phyloP scores from a whole-genome alignment of 148 eudicot genomes.

The Polygonum maritimum region DNA sequence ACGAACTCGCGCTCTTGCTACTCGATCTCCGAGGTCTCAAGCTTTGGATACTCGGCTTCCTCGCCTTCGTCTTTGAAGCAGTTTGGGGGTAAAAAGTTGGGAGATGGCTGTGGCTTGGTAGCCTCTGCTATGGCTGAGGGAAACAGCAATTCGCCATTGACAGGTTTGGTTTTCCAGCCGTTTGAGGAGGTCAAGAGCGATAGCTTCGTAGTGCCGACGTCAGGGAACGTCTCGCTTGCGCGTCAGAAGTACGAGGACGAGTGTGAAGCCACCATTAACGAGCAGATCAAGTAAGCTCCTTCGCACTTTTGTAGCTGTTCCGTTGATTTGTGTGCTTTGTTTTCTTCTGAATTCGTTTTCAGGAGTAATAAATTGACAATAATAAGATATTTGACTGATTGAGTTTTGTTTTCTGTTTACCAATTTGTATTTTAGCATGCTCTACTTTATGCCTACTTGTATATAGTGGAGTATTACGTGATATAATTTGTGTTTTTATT shows the following conservation, averaged over 20 bases:
- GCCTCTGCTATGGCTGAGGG: slow-evolving; percentile 15
- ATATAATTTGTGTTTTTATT: not conserved
- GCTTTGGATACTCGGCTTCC: not conserved
- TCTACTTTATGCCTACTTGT: not conserved
- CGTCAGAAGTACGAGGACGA: slow-evolving; percentile 42
- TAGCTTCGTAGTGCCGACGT: slow-evolving; percentile 37
- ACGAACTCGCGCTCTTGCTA: slow-evolving; percentile 8
- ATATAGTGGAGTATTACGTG: too few relatives aligned
- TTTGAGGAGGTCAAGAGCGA: slow-evolving; percentile 77
- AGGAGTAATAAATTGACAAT: not conserved
- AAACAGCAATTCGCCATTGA: not conserved
- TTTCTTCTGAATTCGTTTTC: not conserved
- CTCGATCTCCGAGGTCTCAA: not conserved
- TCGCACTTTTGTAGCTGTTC: not conserved
- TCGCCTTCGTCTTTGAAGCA: slow-evolving; percentile 4
- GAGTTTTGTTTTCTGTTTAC: not conserved
- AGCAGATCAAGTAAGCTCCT: slow-evolving; percentile 76
- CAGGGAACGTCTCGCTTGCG: slow-evolving; percentile 50
- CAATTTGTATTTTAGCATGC: not conserved
- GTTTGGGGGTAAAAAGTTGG: slow-evolving; percentile 9
- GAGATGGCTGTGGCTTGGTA: slow-evolving; percentile 4
- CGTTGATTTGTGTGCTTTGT: not conserved
- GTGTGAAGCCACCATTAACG: slow-evolving; percentile 69
- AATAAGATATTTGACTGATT: not conserved
- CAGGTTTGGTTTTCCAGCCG: slow-evolving; percentile 67